Percentiles rank a stretch among this genome's conserved stretches.
Conservation (phyloP, 2,329 filamentous ascomycete species). For the Nannizzia gypsea region DNA sequence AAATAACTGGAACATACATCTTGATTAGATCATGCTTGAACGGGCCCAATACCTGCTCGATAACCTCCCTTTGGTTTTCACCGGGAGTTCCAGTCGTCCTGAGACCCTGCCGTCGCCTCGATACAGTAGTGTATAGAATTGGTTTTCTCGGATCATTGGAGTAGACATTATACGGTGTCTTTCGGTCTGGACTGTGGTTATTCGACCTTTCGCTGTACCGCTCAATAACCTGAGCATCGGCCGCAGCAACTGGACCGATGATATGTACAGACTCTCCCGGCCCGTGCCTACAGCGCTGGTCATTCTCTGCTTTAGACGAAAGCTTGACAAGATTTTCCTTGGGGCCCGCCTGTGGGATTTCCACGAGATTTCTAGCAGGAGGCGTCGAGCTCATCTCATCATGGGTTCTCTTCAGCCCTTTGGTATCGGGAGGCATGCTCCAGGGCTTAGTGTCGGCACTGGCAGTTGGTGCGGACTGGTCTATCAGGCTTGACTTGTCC, state of each 20-base stretch:
- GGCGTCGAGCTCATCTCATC: constrained; percentile 6
- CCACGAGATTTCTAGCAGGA: constrained; percentile 5
- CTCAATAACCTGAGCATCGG: constrained; percentile 50
- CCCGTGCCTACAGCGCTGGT: constrained; percentile 8
- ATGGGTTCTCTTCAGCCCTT: constrained; percentile 10
- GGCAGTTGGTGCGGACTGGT: constrained; percentile 16
- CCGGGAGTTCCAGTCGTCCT: constrained; percentile 32
- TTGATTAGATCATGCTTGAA: constrained; percentile 41
- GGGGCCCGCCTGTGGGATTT: neutral
- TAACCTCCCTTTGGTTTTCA: constrained; percentile 42
- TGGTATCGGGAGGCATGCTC: constrained; percentile 5
- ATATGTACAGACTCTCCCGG: constrained; percentile 40
- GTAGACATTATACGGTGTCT: constrained; percentile 40
- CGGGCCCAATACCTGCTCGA: constrained; percentile 49
- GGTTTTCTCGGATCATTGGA: constrained; percentile 37
- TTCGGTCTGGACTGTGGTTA: constrained; percentile 26
- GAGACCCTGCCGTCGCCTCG: constrained; percentile 39
- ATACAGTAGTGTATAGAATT: constrained; percentile 39
- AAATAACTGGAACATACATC: constrained; percentile 32
- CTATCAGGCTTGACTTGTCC: constrained; percentile 20
- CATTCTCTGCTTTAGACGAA: neutral
- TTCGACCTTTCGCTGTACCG: constrained; percentile 38
- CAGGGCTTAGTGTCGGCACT: constrained; percentile 8
- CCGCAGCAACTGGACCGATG: constrained; percentile 48
- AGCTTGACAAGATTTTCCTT: neutral